Base-by-base conservation (phyloP, 148 eudicot species). In the Polygonum aviculare region DNA sequence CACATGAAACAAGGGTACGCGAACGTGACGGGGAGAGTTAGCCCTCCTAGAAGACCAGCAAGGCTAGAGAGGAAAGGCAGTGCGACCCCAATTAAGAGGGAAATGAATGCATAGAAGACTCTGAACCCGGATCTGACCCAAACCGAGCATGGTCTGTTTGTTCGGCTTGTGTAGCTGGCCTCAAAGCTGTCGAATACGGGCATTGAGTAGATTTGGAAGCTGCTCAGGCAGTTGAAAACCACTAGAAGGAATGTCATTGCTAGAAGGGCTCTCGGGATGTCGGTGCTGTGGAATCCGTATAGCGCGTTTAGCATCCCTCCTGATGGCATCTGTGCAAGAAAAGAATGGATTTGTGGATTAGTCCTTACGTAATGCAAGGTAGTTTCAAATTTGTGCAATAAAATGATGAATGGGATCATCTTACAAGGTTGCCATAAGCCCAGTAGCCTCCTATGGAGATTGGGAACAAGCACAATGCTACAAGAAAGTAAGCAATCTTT, bases 1-100 rank as follows among this genome's bases (percentile, higher is more conserved):
- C 83, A 83, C 85, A 86, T 81, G 73, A 86, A 81, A 72, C 88
- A 83, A 14, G 88, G 88, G 79, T 84, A 86, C 0, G 82, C 81
- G 36, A 86, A 86, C 2, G 85, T 81, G 11, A 83, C 65, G 0
- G 80, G 80, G 55, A 83, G 47, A 0, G 75, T 80, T 4, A 81
- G 48, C 50, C 84, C 83, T 38, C 86, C 88, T 0, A 78, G 41
- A 6, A 86, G 63, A 5, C 76, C 80, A 0, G 73, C 78, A 0
- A 86, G 18, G 76, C 54, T 76, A 2, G 77, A 82, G 35, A 86
- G 21, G 77, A 86, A 86, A 0, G 89, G 89, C 14, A 86, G 71
- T 1, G 85, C 79, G 0, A 86, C 78, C 0, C 85, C 78, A 0
- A 80, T 38, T 8, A 82, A 49, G 48, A 83, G 80, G 15, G 77